Evolutionary conservation across 306 rosid species (phyloP).

Genomic region (Heteromeles arbutifolia): DNA sequence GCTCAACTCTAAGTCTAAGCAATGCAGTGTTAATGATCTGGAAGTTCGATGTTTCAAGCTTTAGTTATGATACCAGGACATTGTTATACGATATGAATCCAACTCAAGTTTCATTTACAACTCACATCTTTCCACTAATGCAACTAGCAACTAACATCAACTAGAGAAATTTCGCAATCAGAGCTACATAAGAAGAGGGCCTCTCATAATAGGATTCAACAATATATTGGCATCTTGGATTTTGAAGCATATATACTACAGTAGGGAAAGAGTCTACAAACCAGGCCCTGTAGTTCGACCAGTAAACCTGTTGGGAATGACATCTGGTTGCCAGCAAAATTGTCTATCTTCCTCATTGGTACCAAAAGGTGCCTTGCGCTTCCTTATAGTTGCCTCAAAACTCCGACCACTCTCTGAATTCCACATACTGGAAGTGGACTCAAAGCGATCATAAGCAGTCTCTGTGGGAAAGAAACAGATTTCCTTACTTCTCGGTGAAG

Average conservation of each 20-base stretch:
- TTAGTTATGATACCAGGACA: background rate
- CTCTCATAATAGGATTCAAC: constrained; percentile 44
- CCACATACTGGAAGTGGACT: constrained; percentile 38
- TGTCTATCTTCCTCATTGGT: constrained; percentile 59
- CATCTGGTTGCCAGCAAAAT: constrained; percentile 68
- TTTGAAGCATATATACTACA: constrained; percentile 47
- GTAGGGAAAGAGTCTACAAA: constrained; percentile 58
- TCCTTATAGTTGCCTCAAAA: constrained; percentile 44
- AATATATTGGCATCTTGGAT: constrained; percentile 33
- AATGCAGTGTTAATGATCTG: background rate
- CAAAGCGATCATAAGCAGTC: constrained; percentile 41
- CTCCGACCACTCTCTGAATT: constrained; percentile 47
- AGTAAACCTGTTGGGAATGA: constrained; percentile 58
- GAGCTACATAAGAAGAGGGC: constrained; percentile 46
- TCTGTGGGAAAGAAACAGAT: constrained; percentile 53
- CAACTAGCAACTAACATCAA: constrained; percentile 39
- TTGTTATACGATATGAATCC: constrained; percentile 11
- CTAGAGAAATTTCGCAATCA: constrained; percentile 38
- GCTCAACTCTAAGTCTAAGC: background rate
- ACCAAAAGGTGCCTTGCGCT: constrained; percentile 63
- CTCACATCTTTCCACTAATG: constrained; percentile 39
- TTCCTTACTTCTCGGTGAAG: constrained; percentile 41
- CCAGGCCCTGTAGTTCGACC: constrained; percentile 54
- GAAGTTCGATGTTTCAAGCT: background rate
- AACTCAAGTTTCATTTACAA: constrained; percentile 43